A percentile compares a stretch with the other conserved stretches of the same genome.
phyloP scores from a whole-genome alignment of 768 basidiomycete species.

The Pleurotus platypus region DNA sequence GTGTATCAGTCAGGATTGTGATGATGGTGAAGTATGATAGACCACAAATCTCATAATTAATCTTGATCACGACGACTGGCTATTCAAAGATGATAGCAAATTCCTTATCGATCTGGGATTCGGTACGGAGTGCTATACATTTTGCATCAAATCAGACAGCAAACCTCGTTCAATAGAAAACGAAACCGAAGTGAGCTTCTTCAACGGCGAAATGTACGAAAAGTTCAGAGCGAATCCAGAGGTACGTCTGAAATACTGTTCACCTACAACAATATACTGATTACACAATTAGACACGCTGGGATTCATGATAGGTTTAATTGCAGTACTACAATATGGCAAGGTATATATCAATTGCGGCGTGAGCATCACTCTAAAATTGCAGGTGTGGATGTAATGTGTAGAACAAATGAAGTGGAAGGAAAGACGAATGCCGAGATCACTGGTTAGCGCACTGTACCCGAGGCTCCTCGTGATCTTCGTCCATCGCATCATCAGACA shows the following conservation, averaged over 20 bases:
- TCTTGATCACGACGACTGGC: slow-evolving; percentile 93
- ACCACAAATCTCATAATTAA: slow-evolving; percentile 98
- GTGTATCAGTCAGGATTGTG: background rate
- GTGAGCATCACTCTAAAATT: slow-evolving; percentile 20
- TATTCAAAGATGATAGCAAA: slow-evolving; percentile 64
- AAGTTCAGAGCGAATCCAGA: slow-evolving; percentile 81
- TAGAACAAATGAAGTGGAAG: slow-evolving; percentile 8
- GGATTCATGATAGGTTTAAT: slow-evolving; percentile 7
- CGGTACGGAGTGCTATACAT: slow-evolving; percentile 45
- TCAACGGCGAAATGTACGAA: slow-evolving; percentile 74
- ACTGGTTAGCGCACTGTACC: slow-evolving; percentile 95
- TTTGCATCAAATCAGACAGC: background rate
- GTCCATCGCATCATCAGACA: slow-evolving; percentile 80
- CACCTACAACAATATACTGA: background rate
- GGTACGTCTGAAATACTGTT: slow-evolving; percentile 35
- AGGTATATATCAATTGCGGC: slow-evolving; percentile 3
- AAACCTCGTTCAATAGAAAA: slow-evolving; percentile 58
- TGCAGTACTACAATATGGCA: slow-evolving; percentile 1
- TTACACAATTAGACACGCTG: slow-evolving; percentile 11
- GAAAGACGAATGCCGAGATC: slow-evolving; percentile 17
- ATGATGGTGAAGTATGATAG: slow-evolving; percentile 33
- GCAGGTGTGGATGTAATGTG: slow-evolving; percentile 1
- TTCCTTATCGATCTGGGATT: slow-evolving; percentile 70
- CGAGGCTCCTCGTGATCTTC: slow-evolving; percentile 90
- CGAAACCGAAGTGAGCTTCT: slow-evolving; percentile 93